Percentiles rank a stretch among this genome's conserved stretches.
phyloP scores from a whole-genome alignment of 1,139 yeast species.

The Wickerhamomyces sp. region DNA sequence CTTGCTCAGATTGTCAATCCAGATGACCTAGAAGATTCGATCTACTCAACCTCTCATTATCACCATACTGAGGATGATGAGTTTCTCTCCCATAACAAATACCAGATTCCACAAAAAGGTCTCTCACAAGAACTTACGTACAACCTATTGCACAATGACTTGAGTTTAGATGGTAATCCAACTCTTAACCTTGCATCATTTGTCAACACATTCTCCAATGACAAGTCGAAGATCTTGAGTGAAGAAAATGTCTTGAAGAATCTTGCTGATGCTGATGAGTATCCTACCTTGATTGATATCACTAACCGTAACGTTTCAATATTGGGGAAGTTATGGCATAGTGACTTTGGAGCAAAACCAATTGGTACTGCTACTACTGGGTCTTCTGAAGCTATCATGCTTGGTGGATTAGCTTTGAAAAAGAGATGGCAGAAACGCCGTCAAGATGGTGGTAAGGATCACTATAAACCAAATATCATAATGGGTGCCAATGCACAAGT shows the following conservation, averaged over 20 bases:
- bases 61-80: slow-evolving; percentile 16
- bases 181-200: slow-evolving; percentile 82
- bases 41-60: slow-evolving; percentile 21
- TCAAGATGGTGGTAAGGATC: slow-evolving; percentile 53
- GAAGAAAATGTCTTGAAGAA: slow-evolving; percentile 76
- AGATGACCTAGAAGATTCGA: slow-evolving; percentile 21
- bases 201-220: slow-evolving; percentile 70
- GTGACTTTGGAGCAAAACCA: slow-evolving; percentile 39
- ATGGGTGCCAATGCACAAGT: slow-evolving; percentile 97
- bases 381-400: slow-evolving; percentile 88
- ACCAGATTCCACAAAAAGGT: slow-evolving; percentile 54
- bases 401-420: slow-evolving; percentile 91
- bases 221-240: slow-evolving; percentile 46
- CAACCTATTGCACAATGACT: slow-evolving; percentile 63
- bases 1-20: slow-evolving; percentile 21
- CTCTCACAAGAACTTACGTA: slow-evolving; percentile 50
- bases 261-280: slow-evolving; percentile 90
- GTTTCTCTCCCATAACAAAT: slow-evolving; percentile 31
- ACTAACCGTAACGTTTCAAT: slow-evolving; percentile 82
- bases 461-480: slow-evolving; percentile 70
- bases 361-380: slow-evolving; percentile 93
- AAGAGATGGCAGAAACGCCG: slow-evolving; percentile 77
- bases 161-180: slow-evolving; percentile 81
- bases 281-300: slow-evolving; percentile 76
- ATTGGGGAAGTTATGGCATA: slow-evolving; percentile 77